phyloP scores from a whole-genome alignment of 352 stramenopile genomes.

The Blastocystis sp. region DNA sequence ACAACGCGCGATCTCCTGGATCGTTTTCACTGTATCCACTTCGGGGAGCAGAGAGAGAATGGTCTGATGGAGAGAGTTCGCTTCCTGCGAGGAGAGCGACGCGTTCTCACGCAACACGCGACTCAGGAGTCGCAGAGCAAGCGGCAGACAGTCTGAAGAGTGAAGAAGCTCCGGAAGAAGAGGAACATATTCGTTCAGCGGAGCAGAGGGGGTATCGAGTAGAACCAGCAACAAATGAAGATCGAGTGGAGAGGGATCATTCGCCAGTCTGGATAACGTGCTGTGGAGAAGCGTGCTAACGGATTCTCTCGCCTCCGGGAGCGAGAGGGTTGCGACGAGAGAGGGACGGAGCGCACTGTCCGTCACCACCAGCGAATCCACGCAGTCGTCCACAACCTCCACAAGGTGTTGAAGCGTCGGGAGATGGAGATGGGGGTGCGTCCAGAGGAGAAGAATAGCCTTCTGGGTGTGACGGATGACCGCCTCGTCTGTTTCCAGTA shows the following conservation, averaged over 20 bases:
- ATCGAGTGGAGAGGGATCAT: not conserved
- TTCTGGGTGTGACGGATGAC: not conserved
- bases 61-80: not conserved
- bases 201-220: not conserved
- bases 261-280: not conserved
- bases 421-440: not conserved
- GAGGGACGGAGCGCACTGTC: not conserved
- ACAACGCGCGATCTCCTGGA: not conserved
- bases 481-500: not conserved
- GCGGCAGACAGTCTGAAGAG: not conserved
- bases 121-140: too few species aligned
- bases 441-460: not conserved
- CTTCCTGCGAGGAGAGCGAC: not conserved
- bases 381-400: not conserved
- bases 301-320: not conserved
- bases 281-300: not conserved
- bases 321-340: not conserved
- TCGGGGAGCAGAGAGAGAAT: not conserved
- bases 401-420: not conserved
- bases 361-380: not conserved
- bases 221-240: not conserved
- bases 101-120: not conserved
- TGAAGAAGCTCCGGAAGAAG: not conserved
- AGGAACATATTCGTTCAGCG: not conserved
- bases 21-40: not conserved